Base-by-base conservation (phyloP, 805 yeast species). In the Nakazawaea pomicola region DNA sequence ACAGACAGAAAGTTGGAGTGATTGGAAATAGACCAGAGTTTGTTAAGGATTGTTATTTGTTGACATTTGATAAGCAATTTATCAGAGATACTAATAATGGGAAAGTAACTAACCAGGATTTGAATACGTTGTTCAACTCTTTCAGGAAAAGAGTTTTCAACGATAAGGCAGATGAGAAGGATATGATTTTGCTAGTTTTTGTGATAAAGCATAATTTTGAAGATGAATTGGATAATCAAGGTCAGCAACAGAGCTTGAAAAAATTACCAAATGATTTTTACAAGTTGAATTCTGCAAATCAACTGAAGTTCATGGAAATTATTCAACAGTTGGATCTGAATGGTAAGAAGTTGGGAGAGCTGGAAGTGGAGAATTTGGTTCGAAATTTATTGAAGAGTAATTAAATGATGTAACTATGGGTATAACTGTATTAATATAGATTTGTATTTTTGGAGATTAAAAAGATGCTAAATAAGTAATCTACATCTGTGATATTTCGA, bases 21-120 rank as follows among this genome's bases (percentile, higher is more conserved):
- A 62, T 83, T 33, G 70, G 74, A 10, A 65, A 63, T 15, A 64
- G 65, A 39, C 74, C 76, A 1, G 46, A 56, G 7, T 65, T 67
- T 49, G 80, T 79, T 29, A 81, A 80, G 50, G 90, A 83, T 57
- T 71, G 82, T 7, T 83, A 82, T 54, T 47, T 83, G 40, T 57
- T 80, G 21, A 70, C 80, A 1, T 41, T 72, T 16, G 17, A 11
- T 16, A 28, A 21, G 14, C n/a, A 32, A 10, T 25, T 18, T 9
- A 37, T 37, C n/a, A 7, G 17, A 6, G 41, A 27, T 8, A 21
- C 21, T 18, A 29, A 40, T 14, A 8, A 18, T 5, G 8, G 12
- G 12, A 10, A 11, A 24, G 21, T 20, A 10, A 7, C 17, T 10
- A 20, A 41, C 21, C 27, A 15, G 11, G 18, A 17, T 10, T 25